Percentiles rank a stretch among this genome's conserved stretches.
Evolutionary conservation across 2,329 filamentous ascomycete genomes (phyloP).

Genomic region (Calycina herbarum): DNA sequence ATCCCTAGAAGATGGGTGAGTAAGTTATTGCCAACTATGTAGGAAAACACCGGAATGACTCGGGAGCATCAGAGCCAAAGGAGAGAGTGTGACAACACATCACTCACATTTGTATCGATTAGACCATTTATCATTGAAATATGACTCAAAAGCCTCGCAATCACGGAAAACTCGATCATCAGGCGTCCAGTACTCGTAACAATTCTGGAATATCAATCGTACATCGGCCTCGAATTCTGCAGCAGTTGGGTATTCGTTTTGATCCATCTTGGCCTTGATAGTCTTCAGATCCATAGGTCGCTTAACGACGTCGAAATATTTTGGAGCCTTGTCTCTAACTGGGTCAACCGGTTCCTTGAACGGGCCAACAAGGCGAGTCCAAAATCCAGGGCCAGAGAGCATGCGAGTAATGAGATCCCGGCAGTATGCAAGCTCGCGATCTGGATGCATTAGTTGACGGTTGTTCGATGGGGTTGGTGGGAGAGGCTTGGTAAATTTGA

Average conservation of each 20-base stretch:
- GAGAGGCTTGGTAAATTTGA: background rate
- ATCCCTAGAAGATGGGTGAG: background rate
- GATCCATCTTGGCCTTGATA: slow-evolving; percentile 61
- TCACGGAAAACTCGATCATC: slow-evolving; percentile 55
- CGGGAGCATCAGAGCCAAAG: too few species aligned
- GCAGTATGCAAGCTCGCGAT: slow-evolving; percentile 58
- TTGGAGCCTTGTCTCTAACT: slow-evolving; percentile 55
- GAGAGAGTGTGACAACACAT: too few species aligned
- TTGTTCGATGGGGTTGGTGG: slow-evolving; percentile 8
- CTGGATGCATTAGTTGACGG: slow-evolving; percentile 16
- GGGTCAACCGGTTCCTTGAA: slow-evolving; percentile 62
- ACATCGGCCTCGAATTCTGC: slow-evolving; percentile 58
- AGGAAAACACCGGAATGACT: too few species aligned
- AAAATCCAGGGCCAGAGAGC: slow-evolving; percentile 64
- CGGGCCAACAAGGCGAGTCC: slow-evolving; percentile 64
- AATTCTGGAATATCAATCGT: slow-evolving; percentile 63
- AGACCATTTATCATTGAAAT: slow-evolving; percentile 58
- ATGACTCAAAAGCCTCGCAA: slow-evolving; percentile 58
- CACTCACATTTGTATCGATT: slow-evolving; percentile 55
- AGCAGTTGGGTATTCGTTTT: slow-evolving; percentile 50
- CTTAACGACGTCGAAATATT: slow-evolving; percentile 61
- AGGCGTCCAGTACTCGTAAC: slow-evolving; percentile 62
- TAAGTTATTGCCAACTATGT: too few species aligned
- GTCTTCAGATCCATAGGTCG: slow-evolving; percentile 62
- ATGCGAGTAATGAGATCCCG: slow-evolving; percentile 58